phyloP scores from a whole-genome alignment of 768 basidiomycete species.

The Hemileccinum impolitum region DNA sequence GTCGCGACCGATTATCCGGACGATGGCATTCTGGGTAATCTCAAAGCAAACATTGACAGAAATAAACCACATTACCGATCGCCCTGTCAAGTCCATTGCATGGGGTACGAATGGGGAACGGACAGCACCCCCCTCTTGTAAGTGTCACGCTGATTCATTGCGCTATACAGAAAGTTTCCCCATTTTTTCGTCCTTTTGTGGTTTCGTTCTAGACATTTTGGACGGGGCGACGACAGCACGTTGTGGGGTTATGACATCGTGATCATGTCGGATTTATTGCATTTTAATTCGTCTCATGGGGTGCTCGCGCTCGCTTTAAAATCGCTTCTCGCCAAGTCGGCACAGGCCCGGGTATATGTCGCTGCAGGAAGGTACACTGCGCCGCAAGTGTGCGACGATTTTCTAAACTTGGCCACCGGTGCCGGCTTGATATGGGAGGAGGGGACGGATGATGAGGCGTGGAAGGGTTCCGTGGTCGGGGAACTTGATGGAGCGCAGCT shows the following conservation, averaged over 20 bases:
- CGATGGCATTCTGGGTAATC: slow-evolving; percentile 53
- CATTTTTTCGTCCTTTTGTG: no score
- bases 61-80: slow-evolving; percentile 39
- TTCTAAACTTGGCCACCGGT: slow-evolving; percentile 39
- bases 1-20: slow-evolving; percentile 73
- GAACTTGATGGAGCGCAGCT: slow-evolving; percentile 48
- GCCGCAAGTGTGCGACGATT: slow-evolving; percentile 48
- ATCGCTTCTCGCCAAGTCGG: slow-evolving; percentile 43
- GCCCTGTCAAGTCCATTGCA: slow-evolving; percentile 41
- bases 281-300: slow-evolving; percentile 61
- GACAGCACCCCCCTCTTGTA: slow-evolving; percentile 48
- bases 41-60: slow-evolving; percentile 50
- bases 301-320: slow-evolving; percentile 49
- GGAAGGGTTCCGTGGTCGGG: slow-evolving; percentile 48
- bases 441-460: slow-evolving; percentile 29
- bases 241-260: slow-evolving; percentile 50
- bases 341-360: slow-evolving; percentile 48
- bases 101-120: slow-evolving; percentile 65
- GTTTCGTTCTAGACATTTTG: slow-evolving; percentile 10
- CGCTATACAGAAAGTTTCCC: no score
- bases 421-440: slow-evolving; percentile 51
- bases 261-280: slow-evolving; percentile 69
- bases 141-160: slow-evolving; percentile 18
- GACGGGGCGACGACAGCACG: slow-evolving; percentile 9
- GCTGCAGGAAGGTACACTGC: slow-evolving; percentile 65